phyloP scores from a whole-genome alignment of 345 rosid species.

The sweet orange (Citrus sinensis) region DNA sequence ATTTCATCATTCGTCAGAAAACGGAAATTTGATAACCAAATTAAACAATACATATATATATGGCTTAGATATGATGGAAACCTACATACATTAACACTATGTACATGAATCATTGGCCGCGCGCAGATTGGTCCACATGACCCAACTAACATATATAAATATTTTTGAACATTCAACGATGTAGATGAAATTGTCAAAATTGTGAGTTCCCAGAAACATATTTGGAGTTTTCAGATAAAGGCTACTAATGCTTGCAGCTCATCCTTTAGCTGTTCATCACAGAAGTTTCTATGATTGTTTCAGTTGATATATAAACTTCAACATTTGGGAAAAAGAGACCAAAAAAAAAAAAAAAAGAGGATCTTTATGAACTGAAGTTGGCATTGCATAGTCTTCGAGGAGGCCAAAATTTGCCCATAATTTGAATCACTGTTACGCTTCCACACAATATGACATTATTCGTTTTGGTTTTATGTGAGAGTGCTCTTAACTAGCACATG shows the following conservation, averaged over 20 bases:
- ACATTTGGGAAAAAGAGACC: too few relatives aligned
- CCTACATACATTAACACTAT: neutral
- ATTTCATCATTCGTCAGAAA: neutral
- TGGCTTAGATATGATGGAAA: slow-evolving; percentile 3
- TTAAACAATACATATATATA: neutral
- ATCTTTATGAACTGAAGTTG: neutral
- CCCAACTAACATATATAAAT: neutral
- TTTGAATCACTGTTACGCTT: neutral
- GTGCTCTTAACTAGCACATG: too few relatives aligned
- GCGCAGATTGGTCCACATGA: neutral
- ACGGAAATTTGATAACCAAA: neutral
- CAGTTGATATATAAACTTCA: neutral
- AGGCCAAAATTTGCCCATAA: slow-evolving; percentile 4
- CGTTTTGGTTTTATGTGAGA: neutral
- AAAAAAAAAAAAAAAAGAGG: too few relatives aligned
- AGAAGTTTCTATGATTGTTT: neutral
- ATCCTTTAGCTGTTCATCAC: neutral
- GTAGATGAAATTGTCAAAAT: neutral
- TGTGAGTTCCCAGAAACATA: neutral
- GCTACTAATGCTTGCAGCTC: too few relatives aligned
- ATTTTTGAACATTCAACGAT: neutral
- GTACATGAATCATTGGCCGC: too few relatives aligned
- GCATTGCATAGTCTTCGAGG: neutral
- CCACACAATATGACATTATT: neutral
- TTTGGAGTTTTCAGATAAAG: neutral